Evolutionary conservation across 2,329 filamentous ascomycete genomes (phyloP).

Genomic region (Nectriaceae sp.): DNA sequence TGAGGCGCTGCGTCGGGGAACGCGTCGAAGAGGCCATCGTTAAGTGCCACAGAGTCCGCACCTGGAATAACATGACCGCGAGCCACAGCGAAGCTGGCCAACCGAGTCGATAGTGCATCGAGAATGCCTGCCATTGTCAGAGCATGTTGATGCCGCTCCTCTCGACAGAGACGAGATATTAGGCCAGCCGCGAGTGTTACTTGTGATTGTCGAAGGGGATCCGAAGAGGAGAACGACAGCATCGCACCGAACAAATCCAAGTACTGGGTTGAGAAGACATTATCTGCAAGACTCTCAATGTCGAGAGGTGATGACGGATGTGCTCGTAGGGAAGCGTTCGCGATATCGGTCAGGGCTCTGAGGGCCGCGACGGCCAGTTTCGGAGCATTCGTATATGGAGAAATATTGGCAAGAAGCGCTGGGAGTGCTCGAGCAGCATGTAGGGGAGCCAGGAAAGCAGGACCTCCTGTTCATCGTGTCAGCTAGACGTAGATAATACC

Average conservation of each 20-base stretch:
- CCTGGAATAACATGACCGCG: slow-evolving; percentile 70
- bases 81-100: slow-evolving; percentile 70
- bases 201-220: slow-evolving; percentile 59
- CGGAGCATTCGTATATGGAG: slow-evolving; percentile 62
- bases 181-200: slow-evolving; percentile 60
- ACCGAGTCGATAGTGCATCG: slow-evolving; percentile 72
- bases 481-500: slow-evolving; percentile 10
- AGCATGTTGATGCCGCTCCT: slow-evolving; percentile 69
- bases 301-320: slow-evolving; percentile 51
- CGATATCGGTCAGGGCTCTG: slow-evolving; percentile 71
- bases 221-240: slow-evolving; percentile 58
- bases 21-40: slow-evolving; percentile 55
- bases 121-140: slow-evolving; percentile 74
- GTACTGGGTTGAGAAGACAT: slow-evolving; percentile 64
- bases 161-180: slow-evolving; percentile 62
- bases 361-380: slow-evolving; percentile 74
- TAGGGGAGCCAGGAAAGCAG: slow-evolving; percentile 75
- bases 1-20: slow-evolving; percentile 64
- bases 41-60: slow-evolving; percentile 56
- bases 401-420: slow-evolving; percentile 70
- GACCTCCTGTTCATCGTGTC: slow-evolving; percentile 61
- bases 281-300: slow-evolving; percentile 57
- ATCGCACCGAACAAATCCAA: slow-evolving; percentile 67
- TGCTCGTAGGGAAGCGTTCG: slow-evolving; percentile 62
- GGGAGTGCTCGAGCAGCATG: slow-evolving; percentile 68